Evolutionary conservation across 768 basidiomycete genomes (phyloP).

Genomic region (Leccinum boreale): DNA sequence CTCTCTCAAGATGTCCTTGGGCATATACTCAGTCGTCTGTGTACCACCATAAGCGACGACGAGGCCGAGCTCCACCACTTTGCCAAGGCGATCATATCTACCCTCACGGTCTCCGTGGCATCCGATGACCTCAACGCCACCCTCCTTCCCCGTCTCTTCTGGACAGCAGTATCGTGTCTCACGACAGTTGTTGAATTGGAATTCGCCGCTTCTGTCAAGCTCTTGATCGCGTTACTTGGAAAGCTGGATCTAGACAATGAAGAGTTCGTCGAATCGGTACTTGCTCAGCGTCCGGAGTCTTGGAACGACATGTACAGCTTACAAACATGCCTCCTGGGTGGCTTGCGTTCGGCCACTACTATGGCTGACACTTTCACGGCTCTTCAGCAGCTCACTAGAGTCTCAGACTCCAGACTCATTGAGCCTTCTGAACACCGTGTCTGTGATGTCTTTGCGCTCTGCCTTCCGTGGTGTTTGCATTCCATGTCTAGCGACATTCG

Average conservation of each 20-base stretch:
- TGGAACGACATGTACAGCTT: slow-evolving; percentile 67
- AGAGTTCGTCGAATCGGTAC: slow-evolving; percentile 61
- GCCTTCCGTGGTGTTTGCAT: slow-evolving; percentile 86
- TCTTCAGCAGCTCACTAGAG: slow-evolving; percentile 57
- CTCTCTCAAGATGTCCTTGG: slow-evolving; percentile 72
- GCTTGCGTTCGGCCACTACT: slow-evolving; percentile 76
- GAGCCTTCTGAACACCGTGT: slow-evolving; percentile 70
- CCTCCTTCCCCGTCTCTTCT: slow-evolving; percentile 81
- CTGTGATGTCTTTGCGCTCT: slow-evolving; percentile 77
- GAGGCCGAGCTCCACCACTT: slow-evolving; percentile 80
- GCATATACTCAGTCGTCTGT: slow-evolving; percentile 75
- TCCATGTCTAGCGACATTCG: slow-evolving; percentile 64
- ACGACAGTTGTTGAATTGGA: slow-evolving; percentile 81
- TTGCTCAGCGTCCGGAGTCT: slow-evolving; percentile 62
- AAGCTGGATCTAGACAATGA: slow-evolving; percentile 71
- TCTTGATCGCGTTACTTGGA: slow-evolving; percentile 62
- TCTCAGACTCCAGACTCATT: slow-evolving; percentile 62
- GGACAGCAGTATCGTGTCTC: slow-evolving; percentile 79
- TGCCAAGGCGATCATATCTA: slow-evolving; percentile 77
- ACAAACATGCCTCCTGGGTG: slow-evolving; percentile 70
- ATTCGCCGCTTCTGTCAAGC: slow-evolving; percentile 61
- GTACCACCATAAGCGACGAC: slow-evolving; percentile 75
- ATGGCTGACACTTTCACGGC: slow-evolving; percentile 63
- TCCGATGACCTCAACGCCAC: slow-evolving; percentile 54
- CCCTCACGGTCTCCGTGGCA: slow-evolving; percentile 60